These are phyloP conservation scores for Astragalus glycyphyllos DNA, from an alignment of 306 rosid genomes.

Conservation along the genomic window DNA sequence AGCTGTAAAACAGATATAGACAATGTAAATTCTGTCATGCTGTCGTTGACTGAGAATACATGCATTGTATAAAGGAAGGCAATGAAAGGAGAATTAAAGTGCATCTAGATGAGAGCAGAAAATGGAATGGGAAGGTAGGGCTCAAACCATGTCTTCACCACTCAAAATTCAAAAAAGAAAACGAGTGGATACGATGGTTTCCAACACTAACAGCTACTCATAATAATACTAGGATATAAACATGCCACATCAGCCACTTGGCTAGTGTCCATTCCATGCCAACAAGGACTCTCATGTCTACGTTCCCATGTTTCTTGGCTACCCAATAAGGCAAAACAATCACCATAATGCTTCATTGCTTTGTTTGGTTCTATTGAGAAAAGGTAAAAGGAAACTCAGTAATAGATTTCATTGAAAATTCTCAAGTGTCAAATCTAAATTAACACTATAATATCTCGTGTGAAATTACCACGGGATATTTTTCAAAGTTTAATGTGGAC, in stretches of 20 bases:
- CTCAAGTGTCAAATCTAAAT: too few relatives aligned
- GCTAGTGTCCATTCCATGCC: slow-evolving; percentile 2
- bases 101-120: slow-evolving; percentile 19
- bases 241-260: background rate
- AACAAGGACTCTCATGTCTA: slow-evolving; percentile 6
- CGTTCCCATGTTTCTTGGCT: slow-evolving; percentile 9
- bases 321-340: background rate
- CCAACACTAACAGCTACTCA: background rate
- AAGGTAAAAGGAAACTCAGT: background rate
- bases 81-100: slow-evolving; percentile 16
- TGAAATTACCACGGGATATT: too few relatives aligned
- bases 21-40: background rate
- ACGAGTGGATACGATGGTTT: background rate
- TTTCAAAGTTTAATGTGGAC: too few relatives aligned
- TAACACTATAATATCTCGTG: too few relatives aligned
- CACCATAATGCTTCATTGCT: background rate
- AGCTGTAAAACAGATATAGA: slow-evolving; percentile 11
- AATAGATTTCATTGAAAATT: too few relatives aligned
- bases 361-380: background rate
- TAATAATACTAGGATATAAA: background rate
- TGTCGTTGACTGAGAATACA: slow-evolving; percentile 21
- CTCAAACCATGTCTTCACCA: slow-evolving; percentile 3
- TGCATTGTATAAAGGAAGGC: background rate
- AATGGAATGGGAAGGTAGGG: background rate
- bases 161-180: background rate